Base-by-base conservation (phyloP, 2,329 filamentous ascomycete genomes). In the Teratosphaeria gauchensis region DNA sequence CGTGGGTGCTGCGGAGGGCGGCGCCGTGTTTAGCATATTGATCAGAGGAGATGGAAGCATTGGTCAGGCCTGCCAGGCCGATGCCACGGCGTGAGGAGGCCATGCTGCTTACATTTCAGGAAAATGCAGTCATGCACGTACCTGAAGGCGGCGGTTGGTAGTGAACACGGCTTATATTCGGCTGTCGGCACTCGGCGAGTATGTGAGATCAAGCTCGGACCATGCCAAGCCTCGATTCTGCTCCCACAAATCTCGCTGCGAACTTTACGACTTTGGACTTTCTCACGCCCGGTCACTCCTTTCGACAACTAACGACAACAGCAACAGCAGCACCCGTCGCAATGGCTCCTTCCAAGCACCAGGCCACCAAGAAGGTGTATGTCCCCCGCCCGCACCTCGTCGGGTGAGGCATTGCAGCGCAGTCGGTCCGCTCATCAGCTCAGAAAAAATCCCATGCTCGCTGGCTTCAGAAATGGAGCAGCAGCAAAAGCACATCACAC, bases 21-120 rank as follows among this genome's bases (percentile, higher is more conserved):
- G 86, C 89, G 71, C 94, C 94, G 79, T 96, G 92, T 30, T 85
- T 87, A 60, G 92, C 91, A 78, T 92, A 97, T 69, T 94, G 92
- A 56, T 92, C 89, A 31, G 87, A 89, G 9, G 91, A 89, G 63
- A 96, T 84, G 57, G 86, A 88, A 62, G 86, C 88, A 65, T 91
- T 88, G 73, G 91, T 88, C 71, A 96, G 95, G 71, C 92, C 92
- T 33, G 88, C 91, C 59, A 97, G 85, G 69, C 92, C 92, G 61
- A 96, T 90, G 63, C 90, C 90, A 76, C 90, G 90, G 68, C 88
- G 86, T 63, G 72, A 73, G 59, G 72, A 75, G 60, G 76, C 71
- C 76, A 78, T 78, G 3, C n/a, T 53, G 11, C 31, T 21, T 30
- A 16, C 51, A 31, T 53, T 31, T 11, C 51, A 21, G 9, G 12